Evolutionary conservation across 768 basidiomycete species (phyloP).

Genomic region (Pholiota microspora): DNA sequence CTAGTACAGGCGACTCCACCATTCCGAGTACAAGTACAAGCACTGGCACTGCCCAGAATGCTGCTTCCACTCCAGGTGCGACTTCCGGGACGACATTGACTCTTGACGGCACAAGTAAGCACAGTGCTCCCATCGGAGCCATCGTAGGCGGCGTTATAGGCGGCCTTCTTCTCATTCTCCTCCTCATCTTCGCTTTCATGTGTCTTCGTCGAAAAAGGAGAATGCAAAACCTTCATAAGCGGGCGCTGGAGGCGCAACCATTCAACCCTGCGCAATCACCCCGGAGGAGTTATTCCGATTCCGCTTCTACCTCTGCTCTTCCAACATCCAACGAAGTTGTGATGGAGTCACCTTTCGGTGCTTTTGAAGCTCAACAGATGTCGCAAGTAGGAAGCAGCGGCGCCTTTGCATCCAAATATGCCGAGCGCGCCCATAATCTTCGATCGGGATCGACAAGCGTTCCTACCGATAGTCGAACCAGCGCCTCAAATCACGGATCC

Average conservation of each 20-base stretch:
- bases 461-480: neutral
- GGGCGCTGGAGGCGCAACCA: neutral
- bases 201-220: neutral
- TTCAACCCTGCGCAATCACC: neutral
- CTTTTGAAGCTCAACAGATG: neutral
- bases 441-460: neutral
- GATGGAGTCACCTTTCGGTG: neutral
- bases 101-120: neutral
- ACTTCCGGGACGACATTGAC: neutral
- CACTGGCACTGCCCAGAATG: neutral
- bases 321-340: neutral
- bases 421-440: neutral
- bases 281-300: neutral
- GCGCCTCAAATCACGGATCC: no score
- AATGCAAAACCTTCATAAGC: neutral
- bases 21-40: neutral
- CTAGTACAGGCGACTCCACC: neutral
- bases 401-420: neutral
- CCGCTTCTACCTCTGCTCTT: neutral
- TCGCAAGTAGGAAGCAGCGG: neutral
- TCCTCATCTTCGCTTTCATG: neutral
- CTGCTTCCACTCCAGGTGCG: neutral
- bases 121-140: neutral
- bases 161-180: neutral
- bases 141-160: slow-evolving; percentile 7